phyloP scores from a whole-genome alignment of 192 early-diverging fungal species.

The Chytriomyces hyalinus region DNA sequence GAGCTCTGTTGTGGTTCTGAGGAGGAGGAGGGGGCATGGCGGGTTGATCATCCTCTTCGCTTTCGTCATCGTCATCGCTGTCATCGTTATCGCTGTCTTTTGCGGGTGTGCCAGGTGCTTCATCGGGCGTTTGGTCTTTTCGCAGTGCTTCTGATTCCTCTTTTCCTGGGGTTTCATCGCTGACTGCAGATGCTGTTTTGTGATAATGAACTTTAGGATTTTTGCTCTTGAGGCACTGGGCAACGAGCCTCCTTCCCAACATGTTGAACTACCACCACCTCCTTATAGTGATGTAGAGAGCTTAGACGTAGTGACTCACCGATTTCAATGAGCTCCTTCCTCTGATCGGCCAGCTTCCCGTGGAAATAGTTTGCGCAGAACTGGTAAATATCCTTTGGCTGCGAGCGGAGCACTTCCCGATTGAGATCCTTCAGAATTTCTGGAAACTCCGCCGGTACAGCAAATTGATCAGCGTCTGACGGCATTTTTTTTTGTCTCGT shows the following conservation, averaged over 20 bases:
- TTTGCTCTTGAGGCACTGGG: too few species aligned
- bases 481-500: background rate
- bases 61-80: slow-evolving; percentile 63
- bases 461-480: slow-evolving; percentile 9
- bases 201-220: too few species aligned
- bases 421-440: slow-evolving; percentile 85
- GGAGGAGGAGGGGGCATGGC: slow-evolving; percentile 61
- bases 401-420: slow-evolving; percentile 72
- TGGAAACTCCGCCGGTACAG: slow-evolving; percentile 59
- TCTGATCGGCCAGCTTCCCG: slow-evolving; percentile 80
- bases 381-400: slow-evolving; percentile 88
- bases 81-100: slow-evolving; percentile 25
- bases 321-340: slow-evolving; percentile 42
- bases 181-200: background rate
- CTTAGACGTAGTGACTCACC: slow-evolving; percentile 11
- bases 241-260: background rate
- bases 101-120: background rate
- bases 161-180: background rate
- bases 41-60: slow-evolving; percentile 44
- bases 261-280: background rate
- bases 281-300: background rate
- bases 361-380: slow-evolving; percentile 93
- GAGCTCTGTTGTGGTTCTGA: slow-evolving; percentile 79
- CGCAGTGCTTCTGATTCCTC: background rate
- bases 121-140: background rate